These are phyloP conservation scores for Lepidium didymum DNA, from an alignment of 345 rosid genomes.

Conservation along the genomic window DNA sequence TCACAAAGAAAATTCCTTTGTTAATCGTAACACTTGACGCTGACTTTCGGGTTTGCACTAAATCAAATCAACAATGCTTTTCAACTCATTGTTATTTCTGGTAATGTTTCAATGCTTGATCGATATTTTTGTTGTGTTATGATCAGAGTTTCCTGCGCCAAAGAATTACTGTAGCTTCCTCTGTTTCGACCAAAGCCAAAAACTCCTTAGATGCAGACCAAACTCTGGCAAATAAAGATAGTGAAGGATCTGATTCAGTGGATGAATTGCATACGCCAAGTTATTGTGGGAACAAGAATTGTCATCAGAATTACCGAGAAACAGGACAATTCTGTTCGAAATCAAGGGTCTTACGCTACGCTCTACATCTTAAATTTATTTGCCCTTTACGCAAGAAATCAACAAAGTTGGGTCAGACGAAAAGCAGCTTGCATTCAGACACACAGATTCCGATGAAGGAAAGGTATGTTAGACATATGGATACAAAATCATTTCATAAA, in stretches of 20 bases:
- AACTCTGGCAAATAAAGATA: not conserved
- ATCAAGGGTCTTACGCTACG: conserved; percentile 70
- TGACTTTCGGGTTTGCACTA: no score
- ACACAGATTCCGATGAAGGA: conserved; percentile 89
- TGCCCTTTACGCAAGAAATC: conserved; percentile 56
- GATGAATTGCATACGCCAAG: not conserved
- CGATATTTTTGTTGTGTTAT: not conserved
- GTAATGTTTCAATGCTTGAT: not conserved
- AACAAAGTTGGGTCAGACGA: conserved; percentile 37
- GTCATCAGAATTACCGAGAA: conserved; percentile 21
- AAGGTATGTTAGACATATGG: conserved; percentile 41
- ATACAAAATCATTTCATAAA: not conserved
- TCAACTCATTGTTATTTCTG: not conserved
- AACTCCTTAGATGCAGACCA: not conserved
- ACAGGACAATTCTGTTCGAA: conserved; percentile 38
- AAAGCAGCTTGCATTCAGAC: conserved; percentile 12
- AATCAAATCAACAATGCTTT: no score
- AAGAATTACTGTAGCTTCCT: conserved; percentile 61
- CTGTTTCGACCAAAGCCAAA: conserved; percentile 34
- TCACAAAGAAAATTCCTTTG: no score
- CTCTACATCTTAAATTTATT: conserved; percentile 81
- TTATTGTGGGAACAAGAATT: conserved; percentile 18
- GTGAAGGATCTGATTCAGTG: conserved; percentile 20
- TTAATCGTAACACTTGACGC: no score
- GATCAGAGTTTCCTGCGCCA: conserved; percentile 76